These are phyloP conservation scores for Antonospora locustae DNA, from an alignment of 371 early-diverging fungal species.

Conservation along the genomic window DNA sequence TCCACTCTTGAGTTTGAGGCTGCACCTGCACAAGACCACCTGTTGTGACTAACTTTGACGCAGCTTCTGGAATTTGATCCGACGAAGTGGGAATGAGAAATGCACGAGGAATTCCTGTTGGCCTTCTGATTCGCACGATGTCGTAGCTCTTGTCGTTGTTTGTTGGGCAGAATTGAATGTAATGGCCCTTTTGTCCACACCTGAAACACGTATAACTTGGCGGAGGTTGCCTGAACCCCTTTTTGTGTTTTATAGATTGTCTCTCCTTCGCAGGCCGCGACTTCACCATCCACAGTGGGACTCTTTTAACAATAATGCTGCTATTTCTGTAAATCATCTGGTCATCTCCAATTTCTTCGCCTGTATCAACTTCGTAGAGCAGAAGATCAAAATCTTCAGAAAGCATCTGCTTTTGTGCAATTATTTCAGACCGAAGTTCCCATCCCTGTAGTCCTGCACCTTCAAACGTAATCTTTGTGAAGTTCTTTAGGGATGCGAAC, in stretches of 20 bases:
- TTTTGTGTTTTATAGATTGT: background rate
- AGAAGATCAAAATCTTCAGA: slow-evolving; percentile 54
- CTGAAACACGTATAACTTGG: slow-evolving; percentile 53
- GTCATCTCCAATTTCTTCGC: slow-evolving; percentile 50
- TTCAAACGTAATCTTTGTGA: slow-evolving; percentile 44
- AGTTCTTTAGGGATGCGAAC: slow-evolving; percentile 51
- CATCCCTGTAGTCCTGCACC: slow-evolving; percentile 48
- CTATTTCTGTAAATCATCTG: slow-evolving; percentile 44
- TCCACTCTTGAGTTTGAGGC: slow-evolving; percentile 53
- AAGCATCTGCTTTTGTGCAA: slow-evolving; percentile 42
- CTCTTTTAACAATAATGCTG: slow-evolving; percentile 49
- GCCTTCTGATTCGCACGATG: slow-evolving; percentile 49
- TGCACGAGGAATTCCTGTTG: slow-evolving; percentile 55
- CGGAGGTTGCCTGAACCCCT: slow-evolving; percentile 37
- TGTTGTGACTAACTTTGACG: slow-evolving; percentile 46
- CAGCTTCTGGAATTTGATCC: slow-evolving; percentile 19
- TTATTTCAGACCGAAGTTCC: slow-evolving; percentile 55
- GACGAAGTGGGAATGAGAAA: slow-evolving; percentile 43
- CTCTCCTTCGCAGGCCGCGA: slow-evolving; percentile 24
- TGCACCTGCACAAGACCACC: slow-evolving; percentile 49
- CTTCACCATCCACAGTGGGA: slow-evolving; percentile 51
- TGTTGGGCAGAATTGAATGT: slow-evolving; percentile 56
- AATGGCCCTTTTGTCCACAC: slow-evolving; percentile 56
- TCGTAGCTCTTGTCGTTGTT: slow-evolving; percentile 53
- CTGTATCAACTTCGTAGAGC: slow-evolving; percentile 49